These are phyloP conservation scores for Trypanosoma brucei DNA, from an alignment of 208 protist genomes.

Conservation along the genomic window DNA sequence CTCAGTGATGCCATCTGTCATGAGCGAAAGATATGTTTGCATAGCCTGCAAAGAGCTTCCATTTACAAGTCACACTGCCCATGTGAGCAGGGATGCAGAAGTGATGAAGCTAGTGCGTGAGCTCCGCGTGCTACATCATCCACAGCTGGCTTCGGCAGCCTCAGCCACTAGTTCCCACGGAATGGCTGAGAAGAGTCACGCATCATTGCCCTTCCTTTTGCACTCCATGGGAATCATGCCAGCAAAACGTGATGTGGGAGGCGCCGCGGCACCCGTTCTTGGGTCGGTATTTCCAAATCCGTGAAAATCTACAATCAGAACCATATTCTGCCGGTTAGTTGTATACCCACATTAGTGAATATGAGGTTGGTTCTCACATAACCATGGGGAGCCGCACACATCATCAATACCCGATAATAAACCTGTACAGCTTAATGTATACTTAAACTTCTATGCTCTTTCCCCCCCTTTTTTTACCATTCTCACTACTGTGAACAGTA, in stretches of 20 bases:
- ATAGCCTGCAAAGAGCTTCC: conserved; percentile 66
- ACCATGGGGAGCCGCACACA: too few relatives aligned
- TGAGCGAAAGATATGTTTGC: conserved; percentile 36
- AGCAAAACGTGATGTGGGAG: not conserved
- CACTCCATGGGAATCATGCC: conserved; percentile 1
- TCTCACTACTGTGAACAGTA: too few relatives aligned
- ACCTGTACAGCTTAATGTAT: too few relatives aligned
- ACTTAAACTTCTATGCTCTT: too few relatives aligned
- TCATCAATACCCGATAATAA: too few relatives aligned
- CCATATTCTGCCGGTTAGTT: too few relatives aligned
- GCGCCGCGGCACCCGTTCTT: conserved; percentile 5
- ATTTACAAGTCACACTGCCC: conserved; percentile 41
- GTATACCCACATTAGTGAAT: too few relatives aligned
- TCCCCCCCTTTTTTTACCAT: too few relatives aligned
- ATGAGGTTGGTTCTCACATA: too few relatives aligned
- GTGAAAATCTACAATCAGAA: not conserved
- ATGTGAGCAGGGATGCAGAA: conserved; percentile 40
- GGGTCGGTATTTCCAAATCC: conserved; percentile 14
- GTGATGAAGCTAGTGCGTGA: conserved; percentile 63
- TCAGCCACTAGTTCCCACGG: conserved; percentile 6
- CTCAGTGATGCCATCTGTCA: conserved; percentile 33
- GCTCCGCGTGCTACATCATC: conserved; percentile 66
- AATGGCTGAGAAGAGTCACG: conserved; percentile 15
- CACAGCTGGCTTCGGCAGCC: conserved; percentile 30
- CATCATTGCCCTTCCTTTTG: conserved; percentile 6